A percentile compares a stretch with the other conserved stretches of the same genome.
phyloP scores from a whole-genome alignment of 176 grass and related monocot genomes.

The Triticum dicoccoides region DNA sequence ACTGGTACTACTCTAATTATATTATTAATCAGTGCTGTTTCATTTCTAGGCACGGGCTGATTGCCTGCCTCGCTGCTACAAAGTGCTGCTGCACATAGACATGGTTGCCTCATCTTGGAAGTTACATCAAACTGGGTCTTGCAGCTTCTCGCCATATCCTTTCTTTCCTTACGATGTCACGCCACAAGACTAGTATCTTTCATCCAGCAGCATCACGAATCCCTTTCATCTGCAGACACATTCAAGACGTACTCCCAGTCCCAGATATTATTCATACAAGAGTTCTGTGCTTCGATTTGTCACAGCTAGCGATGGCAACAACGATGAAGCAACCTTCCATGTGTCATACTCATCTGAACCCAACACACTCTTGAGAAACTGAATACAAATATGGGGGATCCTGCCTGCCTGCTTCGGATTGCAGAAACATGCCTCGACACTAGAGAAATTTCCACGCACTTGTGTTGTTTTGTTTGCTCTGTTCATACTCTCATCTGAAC shows the following conservation, averaged over 20 bases:
- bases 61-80: no score
- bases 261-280: no score
- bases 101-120: not conserved
- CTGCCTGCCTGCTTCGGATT: conserved; percentile 9
- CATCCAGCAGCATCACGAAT: not conserved
- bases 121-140: not conserved
- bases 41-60: no score
- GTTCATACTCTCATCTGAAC: conserved; percentile 10
- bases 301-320: not conserved
- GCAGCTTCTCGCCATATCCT: not conserved
- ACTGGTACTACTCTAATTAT: no score
- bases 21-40: no score
- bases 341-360: not conserved
- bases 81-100: no score
- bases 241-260: not conserved
- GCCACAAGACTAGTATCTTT: not conserved
- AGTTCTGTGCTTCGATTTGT: not conserved
- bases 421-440: not conserved
- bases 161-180: not conserved
- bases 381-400: conserved; percentile 11
- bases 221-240: not conserved
- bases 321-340: not conserved
- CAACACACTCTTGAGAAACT: not conserved
- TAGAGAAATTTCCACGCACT: conserved; percentile 30
- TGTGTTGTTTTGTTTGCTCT: not conserved